Evolutionary conservation across 1,284 basidiomycete genomes (phyloP), one percentile per base, ranked within the genome.

Genomic region (Hymenochaete sp.): DNA sequence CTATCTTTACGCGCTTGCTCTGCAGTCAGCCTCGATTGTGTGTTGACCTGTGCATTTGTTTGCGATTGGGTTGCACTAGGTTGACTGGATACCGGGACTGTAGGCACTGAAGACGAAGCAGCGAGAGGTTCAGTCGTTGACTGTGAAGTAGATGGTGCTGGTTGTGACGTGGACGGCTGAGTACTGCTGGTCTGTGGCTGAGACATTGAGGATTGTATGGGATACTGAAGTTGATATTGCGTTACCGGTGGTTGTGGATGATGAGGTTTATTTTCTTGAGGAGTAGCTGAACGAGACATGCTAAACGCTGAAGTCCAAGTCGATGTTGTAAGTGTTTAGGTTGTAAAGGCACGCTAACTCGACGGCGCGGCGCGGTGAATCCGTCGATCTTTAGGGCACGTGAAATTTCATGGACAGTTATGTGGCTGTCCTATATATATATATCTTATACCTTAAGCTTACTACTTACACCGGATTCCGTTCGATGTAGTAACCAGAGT

Each of bases 1-100:
- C 88, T 75, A 62, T 96, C 89, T 58, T 90, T 89, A 52, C 87
- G 71, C 0, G 88, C 84, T 50, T 88, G 81, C 59, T 96, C 93
- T 33, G 87, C 81, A 22, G 73, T 75, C 52, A 81, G 78, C 32
- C 81, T 73, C 4, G 82, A 68, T 51, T 74, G 75, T 6, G 69
- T 63, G n/a, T n/a, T n/a, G n/a, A n/a, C n/a, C n/a, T n/a, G n/a
- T 65, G 67, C n/a, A 53, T 28, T n/a, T 28, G 41, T 21, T 26
- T 52, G 51, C 13, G 51, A 42, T n/a, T 50, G 37, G 14, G 28
- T 40, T 6, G 54, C 42, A 11, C 45, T 43, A 27, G 42, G 49
- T 24, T 48, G 50, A 11, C 47, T 49, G 22, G 45, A 48, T 13
- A 56, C 42, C 6, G 53, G 47, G 18, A 50, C 44, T 19, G 54